These are phyloP conservation scores for Hansfordia pulvinata DNA, from an alignment of 2,329 filamentous ascomycete species.

Conservation along the genomic window DNA sequence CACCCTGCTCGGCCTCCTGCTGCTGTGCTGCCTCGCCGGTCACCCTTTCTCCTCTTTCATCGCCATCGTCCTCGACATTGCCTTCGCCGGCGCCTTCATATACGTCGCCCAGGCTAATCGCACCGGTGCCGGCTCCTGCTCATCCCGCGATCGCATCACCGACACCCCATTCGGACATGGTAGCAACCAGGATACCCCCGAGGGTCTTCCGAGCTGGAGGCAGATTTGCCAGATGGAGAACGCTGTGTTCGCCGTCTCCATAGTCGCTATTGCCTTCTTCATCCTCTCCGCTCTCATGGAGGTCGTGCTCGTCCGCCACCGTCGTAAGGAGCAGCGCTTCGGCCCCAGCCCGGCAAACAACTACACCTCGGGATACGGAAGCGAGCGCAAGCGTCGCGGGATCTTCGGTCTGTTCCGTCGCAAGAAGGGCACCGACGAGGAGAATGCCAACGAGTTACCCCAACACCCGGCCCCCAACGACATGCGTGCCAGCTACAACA, in stretches of 20 bases:
- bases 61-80: constrained; percentile 62
- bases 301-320: constrained; percentile 52
- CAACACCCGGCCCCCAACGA: constrained; percentile 19
- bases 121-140: constrained; percentile 54
- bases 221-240: constrained; percentile 63
- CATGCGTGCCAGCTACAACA: constrained; percentile 21
- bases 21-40: constrained; percentile 71
- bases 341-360: constrained; percentile 25
- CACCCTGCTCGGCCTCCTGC: constrained; percentile 53
- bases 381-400: constrained; percentile 8
- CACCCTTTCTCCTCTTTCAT: constrained; percentile 58
- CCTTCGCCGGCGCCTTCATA: constrained; percentile 65
- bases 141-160: constrained; percentile 35
- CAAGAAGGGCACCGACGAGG: constrained; percentile 5
- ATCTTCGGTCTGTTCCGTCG: constrained; percentile 19
- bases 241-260: constrained; percentile 62
- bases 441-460: constrained; percentile 19
- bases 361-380: constrained; percentile 22
- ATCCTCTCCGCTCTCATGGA: constrained; percentile 58
- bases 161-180: constrained; percentile 58
- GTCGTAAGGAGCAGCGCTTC: constrained; percentile 36
- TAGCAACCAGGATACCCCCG: constrained; percentile 30
- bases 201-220: constrained; percentile 31
- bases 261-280: constrained; percentile 71
- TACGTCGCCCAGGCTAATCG: constrained; percentile 69